These are phyloP conservation scores for Beauveria caledonica DNA, from an alignment of 2,329 filamentous ascomycete genomes.

Conservation along the genomic window DNA sequence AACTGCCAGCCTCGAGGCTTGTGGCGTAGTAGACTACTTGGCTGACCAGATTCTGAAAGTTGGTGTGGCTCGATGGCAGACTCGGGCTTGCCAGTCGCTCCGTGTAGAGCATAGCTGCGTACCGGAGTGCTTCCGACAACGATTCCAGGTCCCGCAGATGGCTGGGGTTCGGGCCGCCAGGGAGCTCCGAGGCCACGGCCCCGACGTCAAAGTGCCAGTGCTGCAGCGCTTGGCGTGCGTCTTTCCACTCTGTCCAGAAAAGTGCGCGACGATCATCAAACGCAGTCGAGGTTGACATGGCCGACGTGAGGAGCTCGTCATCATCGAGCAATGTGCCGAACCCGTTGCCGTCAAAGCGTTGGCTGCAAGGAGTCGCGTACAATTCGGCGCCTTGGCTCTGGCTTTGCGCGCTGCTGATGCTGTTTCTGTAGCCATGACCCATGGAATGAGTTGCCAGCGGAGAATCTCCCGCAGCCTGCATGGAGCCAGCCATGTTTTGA, in stretches of 20 bases:
- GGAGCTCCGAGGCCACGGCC: slow-evolving; percentile 42
- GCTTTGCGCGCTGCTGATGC: slow-evolving; percentile 15
- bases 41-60: slow-evolving; percentile 75
- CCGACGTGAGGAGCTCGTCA: slow-evolving; percentile 40
- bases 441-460: slow-evolving; percentile 31
- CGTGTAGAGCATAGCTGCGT: slow-evolving; percentile 80
- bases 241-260: slow-evolving; percentile 87
- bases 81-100: slow-evolving; percentile 76
- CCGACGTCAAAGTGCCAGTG: slow-evolving; percentile 67
- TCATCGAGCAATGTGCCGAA: slow-evolving; percentile 50
- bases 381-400: slow-evolving; percentile 22
- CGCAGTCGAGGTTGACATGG: slow-evolving; percentile 32
- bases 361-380: slow-evolving; percentile 32
- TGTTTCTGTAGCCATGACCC: slow-evolving; percentile 34
- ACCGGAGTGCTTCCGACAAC: slow-evolving; percentile 84
- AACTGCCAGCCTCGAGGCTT: slow-evolving; percentile 62
- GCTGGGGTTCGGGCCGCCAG: slow-evolving; percentile 41
- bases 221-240: slow-evolving; percentile 66
- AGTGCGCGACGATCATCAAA: slow-evolving; percentile 51
- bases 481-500: slow-evolving; percentile 24
- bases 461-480: slow-evolving; percentile 12
- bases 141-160: slow-evolving; percentile 69
- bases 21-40: slow-evolving; percentile 78
- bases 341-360: slow-evolving; percentile 59
- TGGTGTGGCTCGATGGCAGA: slow-evolving; percentile 62